These are phyloP conservation scores for Rhizomucor pusillus DNA, from an alignment of 371 early-diverging fungal species.

Conservation along the genomic window DNA sequence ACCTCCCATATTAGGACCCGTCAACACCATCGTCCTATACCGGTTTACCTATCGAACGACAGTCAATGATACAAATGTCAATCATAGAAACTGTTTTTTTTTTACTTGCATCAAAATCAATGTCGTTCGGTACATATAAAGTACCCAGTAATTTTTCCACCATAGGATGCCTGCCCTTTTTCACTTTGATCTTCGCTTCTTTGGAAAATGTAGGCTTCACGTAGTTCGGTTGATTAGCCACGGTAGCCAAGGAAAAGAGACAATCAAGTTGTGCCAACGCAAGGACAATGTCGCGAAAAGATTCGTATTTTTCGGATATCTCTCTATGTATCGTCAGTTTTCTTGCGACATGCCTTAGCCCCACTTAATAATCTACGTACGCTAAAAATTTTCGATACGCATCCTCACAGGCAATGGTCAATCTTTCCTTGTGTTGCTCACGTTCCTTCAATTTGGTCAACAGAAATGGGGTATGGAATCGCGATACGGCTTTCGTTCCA, in stretches of 20 bases:
- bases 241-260: constrained; percentile 65
- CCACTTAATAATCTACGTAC: constrained; percentile 14
- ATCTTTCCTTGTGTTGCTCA: constrained; percentile 70
- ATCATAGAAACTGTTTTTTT: too few species aligned
- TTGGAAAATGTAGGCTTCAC: constrained; percentile 63
- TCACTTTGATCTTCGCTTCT: constrained; percentile 37
- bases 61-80: too few species aligned
- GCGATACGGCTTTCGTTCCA: constrained; percentile 74
- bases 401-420: constrained; percentile 53
- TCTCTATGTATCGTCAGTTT: constrained; percentile 21
- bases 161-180: constrained; percentile 64
- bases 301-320: constrained; percentile 60
- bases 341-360: too few species aligned
- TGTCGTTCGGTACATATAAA: constrained; percentile 69
- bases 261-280: constrained; percentile 74
- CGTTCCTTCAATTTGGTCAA: constrained; percentile 64
- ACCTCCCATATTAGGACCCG: constrained; percentile 93
- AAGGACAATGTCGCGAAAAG: constrained; percentile 60
- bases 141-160: constrained; percentile 35
- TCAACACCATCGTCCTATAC: constrained; percentile 54
- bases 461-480: constrained; percentile 80
- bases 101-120: constrained; percentile 44
- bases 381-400: constrained; percentile 58
- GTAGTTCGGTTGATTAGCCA: constrained; percentile 68
- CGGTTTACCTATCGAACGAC: constrained; percentile 6